Evolutionary conservation across 164 flowering plant genomes (phyloP).

Genomic region (Warburgia ugandensis): DNA sequence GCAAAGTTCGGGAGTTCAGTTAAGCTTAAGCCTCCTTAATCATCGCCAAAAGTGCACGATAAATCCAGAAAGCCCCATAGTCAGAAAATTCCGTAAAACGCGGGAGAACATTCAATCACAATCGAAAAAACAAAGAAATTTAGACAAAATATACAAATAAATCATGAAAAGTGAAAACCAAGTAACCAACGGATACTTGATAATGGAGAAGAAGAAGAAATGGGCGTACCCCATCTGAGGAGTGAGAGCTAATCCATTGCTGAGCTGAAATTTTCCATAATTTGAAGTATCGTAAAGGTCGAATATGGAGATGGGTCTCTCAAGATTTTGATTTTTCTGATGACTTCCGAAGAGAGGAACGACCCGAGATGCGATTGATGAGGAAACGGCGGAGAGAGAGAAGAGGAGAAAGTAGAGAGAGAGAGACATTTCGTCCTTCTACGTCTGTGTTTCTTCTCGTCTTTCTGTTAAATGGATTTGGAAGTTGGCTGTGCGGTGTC

Average conservation of each 20-base stretch:
- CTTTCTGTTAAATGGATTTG: too few relatives aligned
- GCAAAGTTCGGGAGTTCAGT: too few relatives aligned
- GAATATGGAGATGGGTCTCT: constrained; percentile 18
- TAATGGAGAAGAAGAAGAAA: background rate
- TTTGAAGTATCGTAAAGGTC: constrained; percentile 54
- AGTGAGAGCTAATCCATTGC: constrained; percentile 66
- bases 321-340: constrained; percentile 6
- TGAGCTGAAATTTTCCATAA: constrained; percentile 60
- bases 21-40: too few relatives aligned
- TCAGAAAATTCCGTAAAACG: too few relatives aligned
- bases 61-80: too few relatives aligned
- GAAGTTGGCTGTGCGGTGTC: too few relatives aligned
- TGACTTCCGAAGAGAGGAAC: constrained; percentile 5
- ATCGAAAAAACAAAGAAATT: too few relatives aligned
- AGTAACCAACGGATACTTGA: background rate
- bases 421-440: background rate
- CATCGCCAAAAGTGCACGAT: too few relatives aligned
- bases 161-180: background rate
- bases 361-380: constrained; percentile 18
- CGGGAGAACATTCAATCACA: too few relatives aligned
- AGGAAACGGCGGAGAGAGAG: constrained; percentile 12
- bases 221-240: constrained; percentile 83
- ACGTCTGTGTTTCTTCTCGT: background rate
- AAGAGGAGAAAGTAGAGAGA: constrained; percentile 9
- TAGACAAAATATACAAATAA: background rate